These are phyloP conservation scores for Apiospora malaysiana DNA, from an alignment of 2,329 filamentous ascomycete species.

Conservation along the genomic window DNA sequence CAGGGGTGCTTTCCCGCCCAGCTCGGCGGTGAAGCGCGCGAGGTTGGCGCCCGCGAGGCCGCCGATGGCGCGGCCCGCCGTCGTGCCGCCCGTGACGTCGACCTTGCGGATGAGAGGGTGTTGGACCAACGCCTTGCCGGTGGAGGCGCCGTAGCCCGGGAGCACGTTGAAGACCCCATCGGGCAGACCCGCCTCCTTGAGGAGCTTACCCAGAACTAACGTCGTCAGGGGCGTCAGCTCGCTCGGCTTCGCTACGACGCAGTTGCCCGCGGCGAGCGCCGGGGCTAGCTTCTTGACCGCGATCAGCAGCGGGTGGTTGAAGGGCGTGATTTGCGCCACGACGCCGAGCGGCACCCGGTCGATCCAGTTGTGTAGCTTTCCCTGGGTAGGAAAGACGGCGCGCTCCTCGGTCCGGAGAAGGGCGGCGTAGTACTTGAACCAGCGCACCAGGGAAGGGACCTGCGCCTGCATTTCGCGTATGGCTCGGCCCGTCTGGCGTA, in stretches of 20 bases:
- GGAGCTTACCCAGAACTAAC: conserved; percentile 63
- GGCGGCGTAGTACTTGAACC: conserved; percentile 75
- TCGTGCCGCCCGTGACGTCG: conserved; percentile 77
- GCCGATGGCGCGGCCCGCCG: conserved; percentile 72
- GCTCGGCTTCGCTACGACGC: conserved; percentile 65
- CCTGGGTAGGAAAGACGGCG: conserved; percentile 67
- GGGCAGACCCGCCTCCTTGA: conserved; percentile 72
- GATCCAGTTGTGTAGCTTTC: conserved; percentile 63
- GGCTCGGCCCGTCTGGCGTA: conserved; percentile 70
- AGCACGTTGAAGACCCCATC: conserved; percentile 72
- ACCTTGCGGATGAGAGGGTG: conserved; percentile 66
- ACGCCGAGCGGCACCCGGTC: conserved; percentile 63
- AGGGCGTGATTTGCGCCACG: conserved; percentile 61
- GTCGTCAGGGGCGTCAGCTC: conserved; percentile 68
- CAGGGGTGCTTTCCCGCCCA: conserved; percentile 74
- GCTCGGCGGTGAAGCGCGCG: conserved; percentile 73
- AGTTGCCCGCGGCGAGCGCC: conserved; percentile 64
- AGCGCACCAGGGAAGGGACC: conserved; percentile 67
- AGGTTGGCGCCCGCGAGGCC: conserved; percentile 69
- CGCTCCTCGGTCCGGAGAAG: conserved; percentile 72
- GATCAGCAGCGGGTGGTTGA: conserved; percentile 64
- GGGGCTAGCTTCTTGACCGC: conserved; percentile 66
- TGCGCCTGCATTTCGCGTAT: conserved; percentile 75
- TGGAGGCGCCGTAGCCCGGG: conserved; percentile 57
- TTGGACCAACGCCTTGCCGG: conserved; percentile 58